Evolutionary conservation across 2,329 filamentous ascomycete genomes (phyloP).

Genomic region (Fusarium marasasianum): DNA sequence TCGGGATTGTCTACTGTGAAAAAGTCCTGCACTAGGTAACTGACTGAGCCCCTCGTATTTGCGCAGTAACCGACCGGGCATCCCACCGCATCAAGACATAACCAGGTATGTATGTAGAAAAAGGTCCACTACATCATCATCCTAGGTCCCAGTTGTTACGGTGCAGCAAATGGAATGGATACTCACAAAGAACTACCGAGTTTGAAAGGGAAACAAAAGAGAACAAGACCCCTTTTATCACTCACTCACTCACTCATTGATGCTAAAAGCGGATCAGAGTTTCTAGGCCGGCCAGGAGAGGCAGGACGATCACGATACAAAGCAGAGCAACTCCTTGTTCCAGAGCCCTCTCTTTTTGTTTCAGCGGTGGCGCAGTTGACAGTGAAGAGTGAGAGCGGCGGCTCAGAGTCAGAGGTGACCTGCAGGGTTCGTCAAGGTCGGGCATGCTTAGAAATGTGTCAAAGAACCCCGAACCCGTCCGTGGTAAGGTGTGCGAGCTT

Average conservation of each 20-base stretch:
- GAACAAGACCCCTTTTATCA: slow-evolving; percentile 10
- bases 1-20: background rate
- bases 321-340: background rate
- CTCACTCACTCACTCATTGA: background rate
- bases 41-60: background rate
- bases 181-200: slow-evolving; percentile 3
- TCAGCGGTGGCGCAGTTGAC: slow-evolving; percentile 13
- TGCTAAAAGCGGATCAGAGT: slow-evolving; percentile 23
- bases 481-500: background rate
- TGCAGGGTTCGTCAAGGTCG: background rate
- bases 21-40: background rate
- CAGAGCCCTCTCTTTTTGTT: slow-evolving; percentile 15
- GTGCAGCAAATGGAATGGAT: slow-evolving; percentile 9
- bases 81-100: background rate
- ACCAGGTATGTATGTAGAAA: background rate
- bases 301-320: slow-evolving; percentile 8
- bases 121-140: background rate
- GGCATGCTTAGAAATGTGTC: background rate
- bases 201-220: background rate
- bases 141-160: background rate
- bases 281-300: background rate
- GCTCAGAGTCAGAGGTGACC: background rate
- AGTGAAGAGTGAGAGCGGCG: background rate
- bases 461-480: background rate
- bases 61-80: background rate